These are phyloP conservation scores for Exophiala xenobiotica DNA, from an alignment of 2,329 filamentous ascomycete genomes.

Conservation along the genomic window DNA sequence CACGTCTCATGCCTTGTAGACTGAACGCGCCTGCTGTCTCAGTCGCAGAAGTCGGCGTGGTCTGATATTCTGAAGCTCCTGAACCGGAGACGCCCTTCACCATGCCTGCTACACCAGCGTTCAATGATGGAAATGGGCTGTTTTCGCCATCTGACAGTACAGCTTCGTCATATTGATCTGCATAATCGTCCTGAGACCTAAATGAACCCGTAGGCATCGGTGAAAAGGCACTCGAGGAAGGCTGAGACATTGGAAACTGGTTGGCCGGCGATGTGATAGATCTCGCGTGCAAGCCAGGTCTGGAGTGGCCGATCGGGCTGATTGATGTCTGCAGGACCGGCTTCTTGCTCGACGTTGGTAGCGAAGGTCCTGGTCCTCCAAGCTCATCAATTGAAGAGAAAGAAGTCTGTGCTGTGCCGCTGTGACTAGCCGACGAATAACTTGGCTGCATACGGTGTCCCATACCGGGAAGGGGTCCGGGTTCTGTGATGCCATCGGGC, in stretches of 20 bases:
- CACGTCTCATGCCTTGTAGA: conserved; percentile 46
- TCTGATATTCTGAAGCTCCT: conserved; percentile 28
- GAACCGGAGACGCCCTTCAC: conserved; percentile 14
- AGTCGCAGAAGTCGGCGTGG: conserved; percentile 33
- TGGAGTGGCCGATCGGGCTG: conserved; percentile 83
- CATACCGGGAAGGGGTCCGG: conserved; percentile 57
- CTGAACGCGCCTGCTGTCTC: conserved; percentile 42
- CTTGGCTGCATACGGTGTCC: conserved; percentile 42
- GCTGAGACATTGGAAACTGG: conserved; percentile 39
- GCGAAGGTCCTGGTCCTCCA: conserved; percentile 55
- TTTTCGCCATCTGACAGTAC: conserved; percentile 82
- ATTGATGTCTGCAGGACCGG: conserved; percentile 64
- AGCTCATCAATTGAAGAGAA: conserved; percentile 30
- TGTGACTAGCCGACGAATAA: conserved; percentile 19
- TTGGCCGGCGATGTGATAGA: conserved; percentile 79
- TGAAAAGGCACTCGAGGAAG: conserved; percentile 26
- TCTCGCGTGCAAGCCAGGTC: conserved; percentile 73
- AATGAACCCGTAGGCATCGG: conserved; percentile 16
- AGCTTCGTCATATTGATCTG: conserved; percentile 66
- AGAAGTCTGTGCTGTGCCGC: conserved; percentile 23
- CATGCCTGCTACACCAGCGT: conserved; percentile 30
- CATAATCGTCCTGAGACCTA: conserved; percentile 23
- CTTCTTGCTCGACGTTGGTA: conserved; percentile 57
- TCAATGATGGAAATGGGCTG: conserved; percentile 42
- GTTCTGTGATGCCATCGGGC: conserved; percentile 83